Percentiles rank a stretch among this genome's conserved stretches.
phyloP scores from a whole-genome alignment of 2,329 filamentous ascomycete species.

The Exophiala oligosperma region DNA sequence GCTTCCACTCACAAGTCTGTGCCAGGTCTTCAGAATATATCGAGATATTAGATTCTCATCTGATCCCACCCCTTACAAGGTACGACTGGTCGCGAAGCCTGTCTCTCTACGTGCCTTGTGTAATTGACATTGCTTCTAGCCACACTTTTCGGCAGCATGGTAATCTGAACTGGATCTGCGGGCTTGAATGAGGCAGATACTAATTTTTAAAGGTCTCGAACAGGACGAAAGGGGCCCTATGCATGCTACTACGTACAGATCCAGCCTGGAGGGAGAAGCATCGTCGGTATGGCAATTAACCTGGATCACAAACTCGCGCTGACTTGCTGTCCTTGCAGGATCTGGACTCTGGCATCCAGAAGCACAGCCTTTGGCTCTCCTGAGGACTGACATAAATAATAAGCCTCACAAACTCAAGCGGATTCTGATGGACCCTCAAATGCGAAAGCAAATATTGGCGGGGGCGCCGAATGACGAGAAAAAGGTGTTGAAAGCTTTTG shows the following conservation, averaged over 20 bases:
- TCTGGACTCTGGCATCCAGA: constrained; percentile 83
- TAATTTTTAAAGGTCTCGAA: constrained; percentile 64
- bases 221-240: constrained; percentile 82
- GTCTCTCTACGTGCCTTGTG: constrained; percentile 29
- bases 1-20: constrained; percentile 11
- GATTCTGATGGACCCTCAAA: constrained; percentile 60
- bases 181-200: neutral
- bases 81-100: constrained; percentile 38
- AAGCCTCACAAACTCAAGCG: constrained; percentile 69
- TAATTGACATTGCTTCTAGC: constrained; percentile 43
- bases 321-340: constrained; percentile 44
- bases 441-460: constrained; percentile 67
- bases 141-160: constrained; percentile 83
- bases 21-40: constrained; percentile 77
- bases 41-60: constrained; percentile 76
- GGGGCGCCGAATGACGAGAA: constrained; percentile 55
- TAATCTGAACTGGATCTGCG: constrained; percentile 35
- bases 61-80: constrained; percentile 86
- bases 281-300: constrained; percentile 61
- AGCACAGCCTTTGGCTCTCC: constrained; percentile 60
- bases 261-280: constrained; percentile 66
- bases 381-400: constrained; percentile 75
- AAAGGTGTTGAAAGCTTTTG: constrained; percentile 69
- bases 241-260: constrained; percentile 87
- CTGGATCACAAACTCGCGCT: constrained; percentile 1